Percentiles rank a stretch among this genome's conserved stretches.
Conservation (phyloP, 2,329 filamentous ascomycete species). For the Fusarium stilboides region DNA sequence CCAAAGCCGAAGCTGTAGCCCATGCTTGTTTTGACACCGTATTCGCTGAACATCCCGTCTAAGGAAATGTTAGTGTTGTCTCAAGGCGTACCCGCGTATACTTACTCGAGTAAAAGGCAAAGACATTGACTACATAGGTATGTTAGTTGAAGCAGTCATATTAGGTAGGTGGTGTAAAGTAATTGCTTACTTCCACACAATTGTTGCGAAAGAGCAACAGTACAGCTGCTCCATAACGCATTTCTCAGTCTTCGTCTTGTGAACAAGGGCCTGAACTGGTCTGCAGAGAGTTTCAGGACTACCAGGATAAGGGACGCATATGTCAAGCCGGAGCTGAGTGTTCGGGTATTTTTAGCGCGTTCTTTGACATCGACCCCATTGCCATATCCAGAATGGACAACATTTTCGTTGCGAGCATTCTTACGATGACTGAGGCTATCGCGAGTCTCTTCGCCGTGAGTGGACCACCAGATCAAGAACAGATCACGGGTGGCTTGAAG, state of each 20-base stretch:
- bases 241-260: conserved; percentile 29
- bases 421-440: background rate
- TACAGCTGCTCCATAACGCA: conserved; percentile 48
- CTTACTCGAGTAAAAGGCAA: conserved; percentile 62
- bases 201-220: conserved; percentile 49
- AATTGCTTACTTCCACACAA: conserved; percentile 46
- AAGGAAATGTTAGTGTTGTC: background rate
- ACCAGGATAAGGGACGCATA: conserved; percentile 28
- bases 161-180: conserved; percentile 37
- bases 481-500: conserved; percentile 58
- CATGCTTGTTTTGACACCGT: conserved; percentile 39
- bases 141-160: background rate
- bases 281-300: conserved; percentile 27
- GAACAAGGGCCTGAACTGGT: conserved; percentile 40
- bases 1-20: conserved; percentile 51
- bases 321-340: conserved; percentile 21
- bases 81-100: accelerated
- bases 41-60: conserved; percentile 39
- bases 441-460: background rate
- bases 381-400: background rate
- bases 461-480: conserved; percentile 53
- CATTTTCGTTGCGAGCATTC: background rate
- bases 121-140: conserved; percentile 45
- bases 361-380: background rate
- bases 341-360: no score